Percentiles rank a stretch among this genome's conserved stretches.
These are phyloP conservation scores for Schwanniomyces yamadae DNA, from an alignment of 805 yeast species.

Conservation along the genomic window DNA sequence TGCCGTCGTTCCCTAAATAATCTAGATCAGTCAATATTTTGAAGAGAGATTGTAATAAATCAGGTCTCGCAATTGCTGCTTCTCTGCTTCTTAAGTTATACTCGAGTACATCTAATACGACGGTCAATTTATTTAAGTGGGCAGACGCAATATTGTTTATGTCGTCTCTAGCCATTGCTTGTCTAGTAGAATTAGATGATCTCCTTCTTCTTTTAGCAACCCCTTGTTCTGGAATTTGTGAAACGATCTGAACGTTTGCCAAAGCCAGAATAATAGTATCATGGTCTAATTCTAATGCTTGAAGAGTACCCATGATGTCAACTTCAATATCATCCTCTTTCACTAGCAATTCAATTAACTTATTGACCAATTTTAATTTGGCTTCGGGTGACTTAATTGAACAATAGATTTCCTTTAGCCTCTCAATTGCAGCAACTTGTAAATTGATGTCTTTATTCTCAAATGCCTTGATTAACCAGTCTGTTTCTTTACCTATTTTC, in stretches of 20 bases:
- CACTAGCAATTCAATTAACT: conserved; percentile 55
- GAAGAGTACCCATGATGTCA: conserved; percentile 48
- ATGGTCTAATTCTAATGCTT: conserved; percentile 53
- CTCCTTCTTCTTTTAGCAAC: conserved; percentile 78
- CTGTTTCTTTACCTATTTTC: conserved; percentile 48
- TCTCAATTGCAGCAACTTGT: conserved; percentile 46
- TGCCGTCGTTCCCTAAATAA: conserved; percentile 86
- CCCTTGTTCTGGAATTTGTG: conserved; percentile 44
- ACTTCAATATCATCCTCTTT: conserved; percentile 31
- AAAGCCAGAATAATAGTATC: conserved; percentile 60
- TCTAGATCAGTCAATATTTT: conserved; percentile 70
- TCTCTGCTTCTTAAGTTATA: conserved; percentile 34
- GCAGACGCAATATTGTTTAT: conserved; percentile 71
- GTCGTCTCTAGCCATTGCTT: conserved; percentile 69
- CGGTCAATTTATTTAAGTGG: conserved; percentile 75
- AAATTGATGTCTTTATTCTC: conserved; percentile 35
- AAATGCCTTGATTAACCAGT: conserved; percentile 58
- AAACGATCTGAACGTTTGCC: conserved; percentile 55
- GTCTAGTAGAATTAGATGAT: conserved; percentile 74
- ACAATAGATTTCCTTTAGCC: conserved; percentile 55
- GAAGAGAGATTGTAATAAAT: conserved; percentile 52
- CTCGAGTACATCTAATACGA: conserved; percentile 78
- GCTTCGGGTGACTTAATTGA: conserved; percentile 52
- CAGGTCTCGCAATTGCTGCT: conserved; percentile 37
- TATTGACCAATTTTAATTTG: conserved; percentile 53